Percentiles rank a stretch among this genome's conserved stretches.
These are phyloP conservation scores for Schwanniomyces sp. DNA, from an alignment of 805 yeast species.

Conservation along the genomic window DNA sequence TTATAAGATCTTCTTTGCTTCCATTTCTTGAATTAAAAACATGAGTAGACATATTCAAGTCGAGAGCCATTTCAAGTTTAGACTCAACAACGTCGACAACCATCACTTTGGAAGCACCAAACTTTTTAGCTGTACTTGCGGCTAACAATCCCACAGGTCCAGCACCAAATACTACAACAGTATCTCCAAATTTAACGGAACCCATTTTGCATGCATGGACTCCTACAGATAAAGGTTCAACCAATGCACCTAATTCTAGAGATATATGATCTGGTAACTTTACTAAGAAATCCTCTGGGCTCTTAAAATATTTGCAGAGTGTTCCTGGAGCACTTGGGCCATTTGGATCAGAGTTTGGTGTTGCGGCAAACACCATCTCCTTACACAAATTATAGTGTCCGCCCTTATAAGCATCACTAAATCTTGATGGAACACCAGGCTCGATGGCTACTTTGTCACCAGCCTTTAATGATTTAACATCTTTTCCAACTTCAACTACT, in stretches of 20 bases:
- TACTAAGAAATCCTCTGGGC: conserved; percentile 81
- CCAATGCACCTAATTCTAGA: conserved; percentile 83
- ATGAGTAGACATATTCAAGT: conserved; percentile 74
- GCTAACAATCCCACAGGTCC: conserved; percentile 85
- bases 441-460: conserved; percentile 91
- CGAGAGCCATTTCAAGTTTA: conserved; percentile 66
- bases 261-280: conserved; percentile 77
- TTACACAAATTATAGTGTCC: conserved; percentile 86
- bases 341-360: conserved; percentile 64
- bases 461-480: conserved; percentile 59
- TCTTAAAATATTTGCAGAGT: conserved; percentile 64
- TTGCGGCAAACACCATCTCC: conserved; percentile 85
- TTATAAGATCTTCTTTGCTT: conserved; percentile 30
- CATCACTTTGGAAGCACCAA: conserved; percentile 70
- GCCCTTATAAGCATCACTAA: conserved; percentile 68
- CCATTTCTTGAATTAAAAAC: conserved; percentile 47
- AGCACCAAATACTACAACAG: conserved; percentile 78
- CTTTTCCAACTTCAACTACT: conserved; percentile 66
- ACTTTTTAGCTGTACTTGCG: conserved; percentile 71
- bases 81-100: conserved; percentile 69
- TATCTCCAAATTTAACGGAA: conserved; percentile 60
- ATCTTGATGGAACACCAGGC: conserved; percentile 85
- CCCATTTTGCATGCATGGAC: conserved; percentile 77
- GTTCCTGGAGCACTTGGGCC: conserved; percentile 68
- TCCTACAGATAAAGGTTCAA: conserved; percentile 85